Evolutionary conservation across 2,329 filamentous ascomycete species (phyloP), one percentile per base, ranked within the genome.

Genomic region (Talaromyces funiculosus): DNA sequence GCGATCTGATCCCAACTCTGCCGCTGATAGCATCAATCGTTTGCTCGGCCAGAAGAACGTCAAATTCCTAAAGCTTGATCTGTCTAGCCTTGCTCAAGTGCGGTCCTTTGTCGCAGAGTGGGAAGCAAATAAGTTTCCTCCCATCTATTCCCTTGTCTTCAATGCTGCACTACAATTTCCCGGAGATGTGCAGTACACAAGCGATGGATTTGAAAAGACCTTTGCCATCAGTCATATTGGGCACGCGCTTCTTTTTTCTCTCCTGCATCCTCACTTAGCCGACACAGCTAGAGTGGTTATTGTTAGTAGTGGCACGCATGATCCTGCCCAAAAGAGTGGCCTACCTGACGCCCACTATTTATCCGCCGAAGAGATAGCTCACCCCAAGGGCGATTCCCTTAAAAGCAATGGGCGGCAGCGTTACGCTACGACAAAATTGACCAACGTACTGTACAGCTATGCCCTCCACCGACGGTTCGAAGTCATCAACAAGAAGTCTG

Each of bases 201-300:
- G 56, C 0, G 77, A 82, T n/a, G 79, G 79, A 3, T 66, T 81
- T 42, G 81, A 84, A 64, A 67, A 69, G 35, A 81, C 77, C 1
- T 84, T 84, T 63, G 80, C 69, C 4, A 73, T 82, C 64, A 79
- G 74, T 61, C 80, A 84, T 63, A 71, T 82, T 45, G 81, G 81
- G 3, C 79, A 83, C 62, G 76, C 79, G 1, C 69, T 82, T 0
- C 73, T 83, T 0, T 81, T 82, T 66, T 76, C 78, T 55, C 75
- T 83, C 1, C 70, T 84, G 1, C 67, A 64, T 1, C 74, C 76
- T 0, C 54, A 73, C 53, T 69, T 84, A 8, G 74, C 75, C 3
- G 38, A 68, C 0, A 67, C 75, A 3, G 77, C 78, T 0, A 73
- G 80, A 0, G 71, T 83, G 42, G 69, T 82, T 16, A 61, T 82